phyloP scores from a whole-genome alignment of 2,329 filamentous ascomycete genomes.

The Monosporascus sp. region DNA sequence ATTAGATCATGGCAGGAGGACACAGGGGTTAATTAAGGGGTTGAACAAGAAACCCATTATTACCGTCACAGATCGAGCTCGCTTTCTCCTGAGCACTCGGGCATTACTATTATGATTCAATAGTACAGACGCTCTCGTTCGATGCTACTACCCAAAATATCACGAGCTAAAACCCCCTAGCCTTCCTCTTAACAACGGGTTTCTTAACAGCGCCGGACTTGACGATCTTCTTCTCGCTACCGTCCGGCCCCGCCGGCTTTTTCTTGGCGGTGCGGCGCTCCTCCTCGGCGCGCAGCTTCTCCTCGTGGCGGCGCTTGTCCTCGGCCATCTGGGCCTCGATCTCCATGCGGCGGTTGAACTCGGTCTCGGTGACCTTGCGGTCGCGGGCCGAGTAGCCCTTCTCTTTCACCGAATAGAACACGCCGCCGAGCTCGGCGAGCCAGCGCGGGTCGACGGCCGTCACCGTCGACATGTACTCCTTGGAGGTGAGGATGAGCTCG shows the following conservation, averaged over 20 bases:
- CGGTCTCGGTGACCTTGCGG: constrained; percentile 80
- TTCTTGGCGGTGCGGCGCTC: constrained; percentile 34
- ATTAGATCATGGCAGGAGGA: too few relatives aligned
- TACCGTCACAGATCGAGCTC: too few relatives aligned
- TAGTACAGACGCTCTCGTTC: background rate
- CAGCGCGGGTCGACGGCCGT: constrained; percentile 95
- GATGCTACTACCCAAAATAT: background rate
- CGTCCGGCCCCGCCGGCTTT: constrained; percentile 30
- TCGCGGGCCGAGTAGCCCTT: constrained; percentile 90
- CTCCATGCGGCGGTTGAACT: constrained; percentile 90
- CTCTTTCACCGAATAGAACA: constrained; percentile 96
- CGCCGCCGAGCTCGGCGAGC: constrained; percentile 92
- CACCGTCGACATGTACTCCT: constrained; percentile 97
- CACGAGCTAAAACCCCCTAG: constrained; percentile 42
- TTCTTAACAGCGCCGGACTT: constrained; percentile 59
- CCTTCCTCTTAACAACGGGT: constrained; percentile 51
- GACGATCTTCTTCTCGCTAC: constrained; percentile 50
- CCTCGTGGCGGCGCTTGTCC: constrained; percentile 67
- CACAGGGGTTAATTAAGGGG: too few relatives aligned
- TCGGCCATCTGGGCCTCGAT: constrained; percentile 89
- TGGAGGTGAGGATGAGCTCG: constrained; percentile 91
- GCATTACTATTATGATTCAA: too few relatives aligned
- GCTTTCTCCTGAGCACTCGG: too few relatives aligned
- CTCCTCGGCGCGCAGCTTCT: constrained; percentile 45
- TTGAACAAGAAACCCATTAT: too few relatives aligned